These are phyloP conservation scores for Mortierella sp. DNA, from an alignment of 371 early-diverging fungal species.

Conservation along the genomic window DNA sequence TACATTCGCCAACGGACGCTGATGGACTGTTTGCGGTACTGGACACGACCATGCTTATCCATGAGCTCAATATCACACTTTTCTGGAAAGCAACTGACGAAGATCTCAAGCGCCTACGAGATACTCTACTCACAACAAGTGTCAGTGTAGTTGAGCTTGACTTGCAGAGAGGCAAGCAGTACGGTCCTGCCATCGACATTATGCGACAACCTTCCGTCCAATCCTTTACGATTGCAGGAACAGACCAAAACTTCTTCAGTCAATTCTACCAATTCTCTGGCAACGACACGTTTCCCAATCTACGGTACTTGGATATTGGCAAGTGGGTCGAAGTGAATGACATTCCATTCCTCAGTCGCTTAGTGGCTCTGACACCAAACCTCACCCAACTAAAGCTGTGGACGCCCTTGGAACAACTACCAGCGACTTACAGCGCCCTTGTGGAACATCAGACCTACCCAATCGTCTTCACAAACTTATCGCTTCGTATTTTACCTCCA, in stretches of 20 bases:
- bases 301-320: no score
- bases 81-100: slow-evolving; percentile 1
- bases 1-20: no score
- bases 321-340: no score
- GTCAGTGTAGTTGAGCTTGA: slow-evolving; percentile 3
- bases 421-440: background rate
- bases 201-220: background rate
- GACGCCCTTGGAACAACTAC: background rate
- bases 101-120: slow-evolving; percentile 14
- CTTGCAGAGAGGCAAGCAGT: background rate
- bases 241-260: no score
- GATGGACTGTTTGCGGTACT: slow-evolving; percentile 11
- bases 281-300: no score
- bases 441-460: background rate
- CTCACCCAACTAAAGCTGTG: no score
- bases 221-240: no score
- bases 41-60: slow-evolving; percentile 5
- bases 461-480: background rate
- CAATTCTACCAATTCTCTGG: no score
- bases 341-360: no score
- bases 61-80: slow-evolving; percentile 17
- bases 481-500: background rate
- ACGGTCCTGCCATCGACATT: slow-evolving; percentile 14
- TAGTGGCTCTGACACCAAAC: no score
- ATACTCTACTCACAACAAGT: slow-evolving; percentile 11